Percentiles rank a stretch among this genome's conserved stretches.
These are phyloP conservation scores for Cytidiella melzeri DNA, from an alignment of 768 basidiomycete genomes.

Conservation along the genomic window DNA sequence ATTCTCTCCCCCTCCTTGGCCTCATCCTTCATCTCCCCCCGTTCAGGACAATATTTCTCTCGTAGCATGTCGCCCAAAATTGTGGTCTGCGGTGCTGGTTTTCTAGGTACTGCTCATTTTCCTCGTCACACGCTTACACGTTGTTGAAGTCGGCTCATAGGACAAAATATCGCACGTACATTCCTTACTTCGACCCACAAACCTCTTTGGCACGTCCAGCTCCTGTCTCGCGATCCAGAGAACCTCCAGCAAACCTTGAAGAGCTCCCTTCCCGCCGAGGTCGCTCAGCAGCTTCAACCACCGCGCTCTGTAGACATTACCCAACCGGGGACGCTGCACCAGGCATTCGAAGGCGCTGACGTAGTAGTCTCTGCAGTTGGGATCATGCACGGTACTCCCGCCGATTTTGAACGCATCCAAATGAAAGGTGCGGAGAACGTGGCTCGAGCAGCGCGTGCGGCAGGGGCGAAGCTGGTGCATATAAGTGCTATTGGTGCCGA, in stretches of 20 bases:
- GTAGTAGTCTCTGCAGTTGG: conserved; percentile 68
- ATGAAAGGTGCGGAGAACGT: conserved; percentile 64
- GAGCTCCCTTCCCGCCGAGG: conserved; percentile 23
- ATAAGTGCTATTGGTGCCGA: conserved; percentile 77
- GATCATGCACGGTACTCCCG: conserved; percentile 49
- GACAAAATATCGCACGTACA: conserved; percentile 52
- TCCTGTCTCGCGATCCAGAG: conserved; percentile 55
- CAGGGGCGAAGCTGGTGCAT: conserved; percentile 55
- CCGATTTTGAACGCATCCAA: conserved; percentile 56
- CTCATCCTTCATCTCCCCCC: no score
- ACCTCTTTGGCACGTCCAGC: conserved; percentile 40
- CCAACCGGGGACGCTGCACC: conserved; percentile 35
- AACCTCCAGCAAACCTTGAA: conserved; percentile 31
- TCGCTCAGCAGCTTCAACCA: conserved; percentile 32
- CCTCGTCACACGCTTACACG: no score
- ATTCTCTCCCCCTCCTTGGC: no score
- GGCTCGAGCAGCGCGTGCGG: conserved; percentile 43
- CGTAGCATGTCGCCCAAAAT: conserved; percentile 33
- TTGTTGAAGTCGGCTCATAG: conserved; percentile 33
- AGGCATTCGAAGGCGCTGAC: conserved; percentile 48
- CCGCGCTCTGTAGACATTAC: conserved; percentile 51
- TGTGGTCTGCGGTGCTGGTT: conserved; percentile 47
- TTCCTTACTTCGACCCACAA: conserved; percentile 31
- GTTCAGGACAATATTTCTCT: no score
- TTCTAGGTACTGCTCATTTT: conserved; percentile 5